Conservation (phyloP, 2,329 filamentous ascomycete genomes). For the Arthroderma sp. region DNA sequence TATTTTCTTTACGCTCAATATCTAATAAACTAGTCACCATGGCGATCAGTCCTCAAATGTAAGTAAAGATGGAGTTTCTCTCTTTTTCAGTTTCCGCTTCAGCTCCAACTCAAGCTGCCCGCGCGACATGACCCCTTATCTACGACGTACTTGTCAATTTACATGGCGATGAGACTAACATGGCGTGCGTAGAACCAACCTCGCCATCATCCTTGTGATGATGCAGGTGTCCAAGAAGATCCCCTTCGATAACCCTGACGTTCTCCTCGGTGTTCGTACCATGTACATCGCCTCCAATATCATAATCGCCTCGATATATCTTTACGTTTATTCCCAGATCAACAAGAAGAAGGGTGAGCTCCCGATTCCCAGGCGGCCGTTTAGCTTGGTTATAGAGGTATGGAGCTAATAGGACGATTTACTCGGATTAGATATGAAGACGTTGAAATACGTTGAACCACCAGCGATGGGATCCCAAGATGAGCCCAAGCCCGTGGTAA, state of each 20-base stretch:
- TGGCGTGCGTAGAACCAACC: constrained; percentile 56
- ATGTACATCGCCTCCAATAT: constrained; percentile 61
- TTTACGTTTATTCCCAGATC: constrained; percentile 73
- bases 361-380: neutral
- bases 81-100: neutral
- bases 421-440: constrained; percentile 63
- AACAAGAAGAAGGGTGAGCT: constrained; percentile 90
- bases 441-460: constrained; percentile 96
- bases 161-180: constrained; percentile 7
- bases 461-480: constrained; percentile 84
- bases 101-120: neutral
- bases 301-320: constrained; percentile 71
- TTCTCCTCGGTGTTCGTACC: constrained; percentile 50
- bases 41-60: constrained; percentile 17
- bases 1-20: too few relatives aligned
- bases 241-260: constrained; percentile 77
- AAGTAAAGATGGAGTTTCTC: constrained; percentile 3
- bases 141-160: neutral
- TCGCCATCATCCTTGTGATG: constrained; percentile 90
- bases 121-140: neutral
- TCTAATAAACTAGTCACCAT: constrained; percentile 11
- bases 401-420: neutral
- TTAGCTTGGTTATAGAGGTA: neutral
- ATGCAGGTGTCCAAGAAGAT: constrained; percentile 97
- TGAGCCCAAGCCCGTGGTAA: constrained; percentile 91